These are phyloP conservation scores for Colletotrichum sp. DNA, from an alignment of 2,329 filamentous ascomycete genomes.

Conservation along the genomic window DNA sequence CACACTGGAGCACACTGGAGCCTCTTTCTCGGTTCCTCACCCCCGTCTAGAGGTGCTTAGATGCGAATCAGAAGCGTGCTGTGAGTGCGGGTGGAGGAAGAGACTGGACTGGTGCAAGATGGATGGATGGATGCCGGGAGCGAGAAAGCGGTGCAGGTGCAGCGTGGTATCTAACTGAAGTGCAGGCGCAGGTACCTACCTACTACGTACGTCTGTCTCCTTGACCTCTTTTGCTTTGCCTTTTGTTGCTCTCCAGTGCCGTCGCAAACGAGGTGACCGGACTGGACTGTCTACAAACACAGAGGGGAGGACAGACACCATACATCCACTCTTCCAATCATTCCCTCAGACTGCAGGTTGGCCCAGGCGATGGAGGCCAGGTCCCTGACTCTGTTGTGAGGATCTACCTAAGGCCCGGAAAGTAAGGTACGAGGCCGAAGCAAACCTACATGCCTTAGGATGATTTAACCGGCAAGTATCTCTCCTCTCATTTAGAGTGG, in stretches of 20 bases:
- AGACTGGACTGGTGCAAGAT: not conserved
- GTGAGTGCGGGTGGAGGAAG: not conserved
- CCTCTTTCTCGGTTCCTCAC: conserved; percentile 5
- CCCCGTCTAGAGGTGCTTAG: not conserved
- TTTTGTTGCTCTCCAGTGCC: not conserved
- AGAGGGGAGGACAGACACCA: not conserved
- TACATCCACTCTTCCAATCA: not conserved
- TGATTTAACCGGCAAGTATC: not conserved
- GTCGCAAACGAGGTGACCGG: not conserved
- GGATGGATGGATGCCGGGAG: not conserved
- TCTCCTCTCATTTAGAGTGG: not conserved
- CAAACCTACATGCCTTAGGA: not conserved
- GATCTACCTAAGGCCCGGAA: not conserved
- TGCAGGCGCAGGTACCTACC: not conserved
- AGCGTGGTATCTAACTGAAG: not conserved
- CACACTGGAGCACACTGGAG: conserved; percentile 18
- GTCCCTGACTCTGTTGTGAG: conserved; percentile 1
- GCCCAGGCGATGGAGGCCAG: not conserved
- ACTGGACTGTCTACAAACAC: not conserved
- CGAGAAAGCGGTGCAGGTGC: not conserved
- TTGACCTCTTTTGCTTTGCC: not conserved
- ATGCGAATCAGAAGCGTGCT: not conserved
- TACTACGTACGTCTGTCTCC: not conserved
- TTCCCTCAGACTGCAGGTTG: not conserved
- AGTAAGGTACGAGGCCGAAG: not conserved